Evolutionary conservation across 345 rosid species (phyloP).

Genomic region (Euphorbia pulcherrima): DNA sequence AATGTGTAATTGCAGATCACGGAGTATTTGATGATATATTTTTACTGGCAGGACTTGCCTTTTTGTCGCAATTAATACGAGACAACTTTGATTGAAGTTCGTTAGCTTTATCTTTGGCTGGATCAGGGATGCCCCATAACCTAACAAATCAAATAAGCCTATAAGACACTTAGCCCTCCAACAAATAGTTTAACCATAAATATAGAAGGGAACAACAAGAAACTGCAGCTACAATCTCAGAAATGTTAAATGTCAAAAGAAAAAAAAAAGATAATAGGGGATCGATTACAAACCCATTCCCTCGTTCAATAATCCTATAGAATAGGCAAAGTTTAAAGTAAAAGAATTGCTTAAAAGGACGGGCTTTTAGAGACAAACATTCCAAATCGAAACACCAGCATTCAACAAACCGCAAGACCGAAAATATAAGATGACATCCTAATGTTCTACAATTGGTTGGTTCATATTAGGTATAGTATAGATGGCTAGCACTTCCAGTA

Average conservation of each 20-base stretch:
- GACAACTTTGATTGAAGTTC: slow-evolving; percentile 35
- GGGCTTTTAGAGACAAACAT: not conserved
- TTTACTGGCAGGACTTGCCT: slow-evolving; percentile 45
- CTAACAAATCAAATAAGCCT: slow-evolving; percentile 24
- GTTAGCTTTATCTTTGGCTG: slow-evolving; percentile 32
- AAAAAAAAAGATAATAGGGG: too few relatives aligned
- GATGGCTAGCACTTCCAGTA: too few relatives aligned
- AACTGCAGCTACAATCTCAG: not conserved
- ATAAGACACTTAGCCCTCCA: not conserved
- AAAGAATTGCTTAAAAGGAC: not conserved
- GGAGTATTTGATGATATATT: slow-evolving; percentile 10
- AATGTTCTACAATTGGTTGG: too few relatives aligned
- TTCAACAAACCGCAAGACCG: not conserved
- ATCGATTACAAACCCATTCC: not conserved
- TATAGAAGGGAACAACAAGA: not conserved
- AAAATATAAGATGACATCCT: not conserved
- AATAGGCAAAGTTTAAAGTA: not conserved
- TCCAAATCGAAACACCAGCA: not conserved
- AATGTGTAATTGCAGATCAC: slow-evolving; percentile 7
- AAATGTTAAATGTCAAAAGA: not conserved
- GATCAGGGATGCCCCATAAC: slow-evolving; percentile 56
- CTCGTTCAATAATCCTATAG: not conserved
- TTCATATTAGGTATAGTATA: too few relatives aligned
- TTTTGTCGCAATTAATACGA: slow-evolving; percentile 60
- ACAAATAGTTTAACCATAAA: too few relatives aligned